Base-by-base conservation (phyloP, 176 grass and related monocot species). In the Ensete glaucum region DNA sequence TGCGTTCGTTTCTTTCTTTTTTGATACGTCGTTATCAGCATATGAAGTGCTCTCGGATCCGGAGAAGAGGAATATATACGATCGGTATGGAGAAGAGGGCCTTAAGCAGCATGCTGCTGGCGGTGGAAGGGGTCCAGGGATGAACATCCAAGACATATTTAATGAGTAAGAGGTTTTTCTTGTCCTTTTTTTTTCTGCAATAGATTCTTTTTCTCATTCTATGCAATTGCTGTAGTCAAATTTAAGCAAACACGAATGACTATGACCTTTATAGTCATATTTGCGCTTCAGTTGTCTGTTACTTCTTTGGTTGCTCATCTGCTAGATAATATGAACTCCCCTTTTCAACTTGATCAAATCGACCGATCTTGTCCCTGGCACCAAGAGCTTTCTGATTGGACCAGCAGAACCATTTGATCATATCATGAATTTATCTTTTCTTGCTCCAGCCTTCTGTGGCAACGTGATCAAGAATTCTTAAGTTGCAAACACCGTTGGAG, bases 91-190 rank as follows among this genome's bases (percentile, higher is more conserved):
- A 0, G 95, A 99, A 72, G 95, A 99, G 78, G 95, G 95, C 12
- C 76, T 99, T 26, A 94, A 99, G 82, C 95, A 99, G 85, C 88
- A 82, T 80, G 87, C 92, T 64, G 88, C 82, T 16, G 77, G 85
- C 10, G 78, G 88, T 5, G 86, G 88, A 1, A 77, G 94, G 0
- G 94, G 94, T 0, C 58, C 84, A 1, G 95, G 95, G 67, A 99
- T 99, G 95, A 99, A 99, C 74, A 82, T 99, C 75, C 86, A 94
- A 76, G 95, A 99, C 62, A 89, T 99, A 53, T 99, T 99, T 87
- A 87, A 79, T 85, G 85, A 54, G 95, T 99, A 70, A 87, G 79
- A 50, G 3, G 1, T 55, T 62, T 50, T 34, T 63, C 29, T 6
- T 8, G 23, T 53, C 17, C 24, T 19, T 25, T 21, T 11, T 11